Percentiles rank a stretch among this genome's conserved stretches.
phyloP scores from a whole-genome alignment of 345 rosid genomes.

The Cardamine occulta region DNA sequence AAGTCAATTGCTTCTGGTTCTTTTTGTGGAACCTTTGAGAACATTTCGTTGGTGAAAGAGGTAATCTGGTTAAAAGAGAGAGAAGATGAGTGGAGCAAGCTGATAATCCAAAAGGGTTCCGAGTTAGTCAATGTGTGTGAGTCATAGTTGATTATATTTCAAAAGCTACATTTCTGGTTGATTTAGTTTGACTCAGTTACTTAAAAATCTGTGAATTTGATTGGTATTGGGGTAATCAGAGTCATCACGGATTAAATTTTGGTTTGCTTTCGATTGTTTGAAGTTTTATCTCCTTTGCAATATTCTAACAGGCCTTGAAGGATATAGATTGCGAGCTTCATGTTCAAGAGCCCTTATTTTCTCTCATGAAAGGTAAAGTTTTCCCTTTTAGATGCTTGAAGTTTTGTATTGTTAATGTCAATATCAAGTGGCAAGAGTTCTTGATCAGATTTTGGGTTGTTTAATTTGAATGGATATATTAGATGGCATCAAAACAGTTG shows the following conservation, averaged over 20 bases:
- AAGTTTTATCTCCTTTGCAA: too few species aligned
- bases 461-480: slow-evolving; percentile 19
- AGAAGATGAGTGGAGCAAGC: slow-evolving; percentile 49
- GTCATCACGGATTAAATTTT: too few species aligned
- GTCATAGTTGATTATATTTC: neutral
- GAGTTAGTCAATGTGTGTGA: slow-evolving; percentile 49
- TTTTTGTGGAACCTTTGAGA: slow-evolving; percentile 37
- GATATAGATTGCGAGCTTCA: slow-evolving; percentile 46
- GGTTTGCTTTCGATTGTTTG: too few species aligned
- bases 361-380: slow-evolving; percentile 50
- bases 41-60: slow-evolving; percentile 33
- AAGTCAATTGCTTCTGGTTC: slow-evolving; percentile 48
- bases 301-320: slow-evolving; percentile 44
- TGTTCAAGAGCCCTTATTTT: slow-evolving; percentile 58
- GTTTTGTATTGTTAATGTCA: slow-evolving; percentile 4
- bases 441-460: slow-evolving; percentile 16
- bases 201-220: slow-evolving; percentile 6
- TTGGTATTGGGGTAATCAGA: neutral
- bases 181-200: neutral
- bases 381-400: slow-evolving; percentile 4
- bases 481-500: slow-evolving; percentile 58
- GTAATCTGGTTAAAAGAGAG: slow-evolving; percentile 43
- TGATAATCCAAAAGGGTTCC: slow-evolving; percentile 46
- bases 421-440: slow-evolving; percentile 6
- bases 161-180: slow-evolving; percentile 2